phyloP scores from a whole-genome alignment of 2,329 filamentous ascomycete species.

The Ophiostoma triangulosporum region DNA sequence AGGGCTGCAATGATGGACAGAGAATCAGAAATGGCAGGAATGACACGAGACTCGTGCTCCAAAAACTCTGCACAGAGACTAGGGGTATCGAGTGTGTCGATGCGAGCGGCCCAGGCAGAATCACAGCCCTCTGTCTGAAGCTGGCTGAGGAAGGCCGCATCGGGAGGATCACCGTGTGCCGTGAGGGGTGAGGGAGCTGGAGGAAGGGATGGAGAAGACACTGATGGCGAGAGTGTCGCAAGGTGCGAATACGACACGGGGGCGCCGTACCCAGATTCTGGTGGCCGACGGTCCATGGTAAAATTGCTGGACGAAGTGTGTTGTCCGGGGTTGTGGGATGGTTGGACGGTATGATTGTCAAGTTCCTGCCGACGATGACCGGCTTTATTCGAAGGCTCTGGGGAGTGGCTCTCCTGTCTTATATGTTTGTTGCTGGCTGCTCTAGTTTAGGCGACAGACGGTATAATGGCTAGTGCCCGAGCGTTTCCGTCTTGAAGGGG shows the following conservation, averaged over 20 bases:
- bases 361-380: neutral
- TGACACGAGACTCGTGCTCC: conserved; percentile 21
- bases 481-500: neutral
- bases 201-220: neutral
- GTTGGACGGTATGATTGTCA: neutral
- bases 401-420: neutral
- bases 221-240: neutral
- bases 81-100: conserved; percentile 6
- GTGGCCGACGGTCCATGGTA: neutral
- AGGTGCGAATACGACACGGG: neutral
- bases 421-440: neutral
- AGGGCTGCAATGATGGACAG: conserved; percentile 21
- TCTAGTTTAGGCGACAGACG: neutral
- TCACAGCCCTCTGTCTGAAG: conserved; percentile 7
- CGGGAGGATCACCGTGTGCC: neutral
- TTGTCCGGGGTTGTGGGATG: neutral
- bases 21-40: conserved; percentile 19
- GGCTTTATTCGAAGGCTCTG: too few species aligned
- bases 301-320: neutral
- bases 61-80: conserved; percentile 17
- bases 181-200: neutral
- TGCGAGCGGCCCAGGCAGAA: conserved; percentile 4
- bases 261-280: neutral
- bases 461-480: neutral
- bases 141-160: neutral